Base-by-base conservation (phyloP, 257 asterid species). In the Striga asiatica region DNA sequence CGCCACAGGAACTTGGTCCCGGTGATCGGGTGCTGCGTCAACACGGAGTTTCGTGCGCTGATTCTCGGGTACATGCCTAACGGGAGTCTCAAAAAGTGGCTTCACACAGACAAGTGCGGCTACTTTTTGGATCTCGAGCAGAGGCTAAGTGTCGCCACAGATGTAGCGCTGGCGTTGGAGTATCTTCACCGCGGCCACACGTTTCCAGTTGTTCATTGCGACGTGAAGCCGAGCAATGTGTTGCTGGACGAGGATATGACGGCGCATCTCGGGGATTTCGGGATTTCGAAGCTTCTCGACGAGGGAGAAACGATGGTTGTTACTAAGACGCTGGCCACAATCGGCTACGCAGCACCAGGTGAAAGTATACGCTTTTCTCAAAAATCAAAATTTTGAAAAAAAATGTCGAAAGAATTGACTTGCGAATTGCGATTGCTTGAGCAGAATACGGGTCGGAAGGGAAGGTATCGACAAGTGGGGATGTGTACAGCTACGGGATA, bases 181-280 rank as follows among this genome's bases (percentile, higher is more conserved):
- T 47, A 47, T 47, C 53, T 47, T 20, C 53, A 47, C n/a, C 53
- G 21, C 21, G 53, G 29, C 2, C 16, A 47, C 10, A 18, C 53
- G 1, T 18, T 19, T 47, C 53, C 16, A 3, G 28, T 47, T 10
- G 53, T 47, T 20, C 53, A 18, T 21, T 47, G 53, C 27, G 53
- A 47, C 22, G 10, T 47, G 13, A 47, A 47, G 29, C 53, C 53
- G 14, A 47, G 53, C 53, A 47, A 47, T 47, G 53, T 47, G 10
- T 47, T 47, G 53, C 17, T 47, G 1, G 53, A 47, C 4, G 53
- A 47, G 7, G 53, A 47, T 2, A 46, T 47, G 53, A 22, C 14
- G 3, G 53, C 53, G 3, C 53, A 47, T 9, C 29, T 47, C 1
- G 29, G 31, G 4, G 53, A 47, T 47, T 47, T 47, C 27, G 53